Evolutionary conservation across 805 yeast species (phyloP).

Genomic region (Millerago galiae): DNA sequence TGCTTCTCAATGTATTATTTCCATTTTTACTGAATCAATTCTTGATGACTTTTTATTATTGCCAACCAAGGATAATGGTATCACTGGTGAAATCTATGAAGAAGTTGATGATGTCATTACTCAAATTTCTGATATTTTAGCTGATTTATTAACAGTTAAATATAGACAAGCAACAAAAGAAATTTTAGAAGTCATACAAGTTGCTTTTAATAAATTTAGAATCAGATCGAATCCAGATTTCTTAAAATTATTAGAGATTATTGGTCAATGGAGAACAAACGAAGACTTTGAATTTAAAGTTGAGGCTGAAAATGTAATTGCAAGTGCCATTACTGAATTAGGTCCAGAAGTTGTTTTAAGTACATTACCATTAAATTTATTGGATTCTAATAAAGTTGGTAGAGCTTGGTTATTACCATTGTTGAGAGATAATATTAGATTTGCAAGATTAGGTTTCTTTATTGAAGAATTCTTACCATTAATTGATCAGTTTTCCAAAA

Average conservation of each 20-base stretch:
- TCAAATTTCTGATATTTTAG: conserved; percentile 46
- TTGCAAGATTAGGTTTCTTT: conserved; percentile 63
- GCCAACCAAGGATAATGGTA: conserved; percentile 30
- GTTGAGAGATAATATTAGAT: conserved; percentile 76
- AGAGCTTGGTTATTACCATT: conserved; percentile 95
- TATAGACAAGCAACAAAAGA: conserved; percentile 74
- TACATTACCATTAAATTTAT: conserved; percentile 73
- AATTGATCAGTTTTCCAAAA: conserved; percentile 45
- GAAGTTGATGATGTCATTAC: conserved; percentile 47
- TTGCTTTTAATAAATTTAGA: conserved; percentile 57
- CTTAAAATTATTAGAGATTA: conserved; percentile 54
- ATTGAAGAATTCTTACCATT: conserved; percentile 61
- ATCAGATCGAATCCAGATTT: conserved; percentile 66
- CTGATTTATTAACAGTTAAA: conserved; percentile 61
- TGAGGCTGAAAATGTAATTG: conserved; percentile 76
- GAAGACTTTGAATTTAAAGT: conserved; percentile 60
- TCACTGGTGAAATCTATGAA: conserved; percentile 47
- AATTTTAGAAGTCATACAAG: conserved; percentile 60
- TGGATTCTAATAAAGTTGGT: conserved; percentile 53
- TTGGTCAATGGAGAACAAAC: conserved; percentile 82
- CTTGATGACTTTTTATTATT: conserved; percentile 51
- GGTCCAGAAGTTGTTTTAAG: conserved; percentile 83
- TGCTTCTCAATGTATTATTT: conserved; percentile 82
- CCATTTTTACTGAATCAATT: conserved; percentile 62
- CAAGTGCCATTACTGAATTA: conserved; percentile 68